A percentile compares a stretch with the other conserved stretches of the same genome.
Evolutionary conservation across 352 stramenopile species (phyloP).

Genomic region (Pythium guiyangense): DNA sequence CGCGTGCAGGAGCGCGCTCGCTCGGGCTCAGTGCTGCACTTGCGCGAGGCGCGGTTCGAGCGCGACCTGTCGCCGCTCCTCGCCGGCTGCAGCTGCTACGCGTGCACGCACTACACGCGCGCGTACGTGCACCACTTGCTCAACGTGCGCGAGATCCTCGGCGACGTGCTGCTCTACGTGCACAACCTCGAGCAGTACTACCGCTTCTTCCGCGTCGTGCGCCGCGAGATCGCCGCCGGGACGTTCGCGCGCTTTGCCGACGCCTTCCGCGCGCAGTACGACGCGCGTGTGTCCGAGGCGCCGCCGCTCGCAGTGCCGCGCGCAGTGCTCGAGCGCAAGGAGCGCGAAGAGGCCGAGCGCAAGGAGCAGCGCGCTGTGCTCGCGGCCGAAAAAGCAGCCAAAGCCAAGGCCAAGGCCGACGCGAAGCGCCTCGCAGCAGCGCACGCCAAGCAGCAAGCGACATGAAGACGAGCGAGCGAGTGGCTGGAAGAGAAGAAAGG

Average conservation of each 20-base stretch:
- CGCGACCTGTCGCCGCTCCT: constrained; percentile 62
- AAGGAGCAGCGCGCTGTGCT: constrained; percentile 22
- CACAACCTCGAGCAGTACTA: constrained; percentile 61
- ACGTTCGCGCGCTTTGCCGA: constrained; percentile 20
- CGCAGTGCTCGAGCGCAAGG: constrained; percentile 50
- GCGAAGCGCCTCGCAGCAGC: neutral
- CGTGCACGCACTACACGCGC: constrained; percentile 34
- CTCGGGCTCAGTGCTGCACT: constrained; percentile 51
- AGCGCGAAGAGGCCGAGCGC: constrained; percentile 44
- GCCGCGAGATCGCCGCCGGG: too few relatives aligned
- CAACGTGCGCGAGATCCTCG: constrained; percentile 90
- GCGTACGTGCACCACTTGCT: constrained; percentile 81
- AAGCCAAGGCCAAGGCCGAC: constrained; percentile 12
- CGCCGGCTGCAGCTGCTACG: constrained; percentile 63
- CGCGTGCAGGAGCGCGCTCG: constrained; percentile 19
- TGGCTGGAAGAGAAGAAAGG: too few relatives aligned
- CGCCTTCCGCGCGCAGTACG: constrained; percentile 40
- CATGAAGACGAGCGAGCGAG: neutral
- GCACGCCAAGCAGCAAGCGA: neutral
- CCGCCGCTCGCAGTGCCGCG: constrained; percentile 41
- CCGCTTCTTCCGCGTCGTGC: too few relatives aligned
- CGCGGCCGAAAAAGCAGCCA: constrained; percentile 15
- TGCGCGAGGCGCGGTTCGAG: constrained; percentile 59
- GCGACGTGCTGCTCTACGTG: constrained; percentile 89
- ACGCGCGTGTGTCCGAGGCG: constrained; percentile 37